These are phyloP conservation scores for Phlebiopsis gigantea DNA, from an alignment of 768 basidiomycete species.

Conservation along the genomic window DNA sequence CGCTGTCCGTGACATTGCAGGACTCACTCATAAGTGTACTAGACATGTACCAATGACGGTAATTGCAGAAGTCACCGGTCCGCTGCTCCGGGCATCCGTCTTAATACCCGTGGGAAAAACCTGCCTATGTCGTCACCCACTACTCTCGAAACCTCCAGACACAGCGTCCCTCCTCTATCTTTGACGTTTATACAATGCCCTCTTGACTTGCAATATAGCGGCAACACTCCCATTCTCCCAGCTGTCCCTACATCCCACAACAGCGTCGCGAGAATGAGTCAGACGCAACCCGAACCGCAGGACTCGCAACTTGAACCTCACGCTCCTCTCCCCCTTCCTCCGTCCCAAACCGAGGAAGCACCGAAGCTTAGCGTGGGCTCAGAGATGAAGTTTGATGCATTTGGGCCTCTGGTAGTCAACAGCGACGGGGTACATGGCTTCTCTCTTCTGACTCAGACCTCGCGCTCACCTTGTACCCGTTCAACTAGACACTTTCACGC, in stretches of 20 bases:
- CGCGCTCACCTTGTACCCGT: not conserved
- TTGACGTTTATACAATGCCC: no score
- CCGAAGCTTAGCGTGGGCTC: not conserved
- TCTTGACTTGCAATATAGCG: no score
- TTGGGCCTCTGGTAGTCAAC: constrained; percentile 13
- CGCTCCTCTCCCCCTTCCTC: constrained; percentile 2
- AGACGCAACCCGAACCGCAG: not conserved
- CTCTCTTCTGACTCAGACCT: not conserved
- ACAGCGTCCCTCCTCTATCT: not conserved
- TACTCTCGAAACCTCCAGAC: not conserved
- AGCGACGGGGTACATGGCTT: constrained; percentile 12
- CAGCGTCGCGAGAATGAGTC: not conserved
- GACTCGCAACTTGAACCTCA: not conserved
- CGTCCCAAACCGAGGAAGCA: not conserved
- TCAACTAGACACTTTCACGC: constrained; percentile 10
- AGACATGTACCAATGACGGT: no score
- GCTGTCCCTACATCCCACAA: not conserved
- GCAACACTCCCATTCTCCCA: no score
- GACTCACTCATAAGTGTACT: no score
- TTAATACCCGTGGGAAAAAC: not conserved
- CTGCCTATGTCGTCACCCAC: not conserved
- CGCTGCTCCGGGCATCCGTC: no score
- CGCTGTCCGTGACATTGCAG: no score
- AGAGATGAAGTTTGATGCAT: constrained; percentile 8
- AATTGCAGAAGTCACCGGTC: no score